These are phyloP conservation scores for Xylaria sp. DNA, from an alignment of 2,329 filamentous ascomycete species.

Conservation along the genomic window DNA sequence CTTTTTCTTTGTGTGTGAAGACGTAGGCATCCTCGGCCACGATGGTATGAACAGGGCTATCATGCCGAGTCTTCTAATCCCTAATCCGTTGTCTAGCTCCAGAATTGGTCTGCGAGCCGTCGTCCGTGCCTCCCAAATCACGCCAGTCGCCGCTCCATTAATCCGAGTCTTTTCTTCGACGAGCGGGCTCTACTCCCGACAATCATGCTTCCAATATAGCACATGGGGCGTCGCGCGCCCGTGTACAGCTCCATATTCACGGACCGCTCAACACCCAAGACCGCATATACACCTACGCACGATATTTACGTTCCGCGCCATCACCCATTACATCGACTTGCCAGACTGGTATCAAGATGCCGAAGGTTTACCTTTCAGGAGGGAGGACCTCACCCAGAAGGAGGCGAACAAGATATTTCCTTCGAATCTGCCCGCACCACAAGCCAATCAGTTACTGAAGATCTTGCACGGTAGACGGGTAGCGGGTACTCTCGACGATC, in stretches of 20 bases:
- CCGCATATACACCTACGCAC: slow-evolving; percentile 36
- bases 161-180: slow-evolving; percentile 34
- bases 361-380: slow-evolving; percentile 59
- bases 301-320: slow-evolving; percentile 43
- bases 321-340: slow-evolving; percentile 63
- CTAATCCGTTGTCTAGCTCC: slow-evolving; percentile 39
- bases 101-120: slow-evolving; percentile 41
- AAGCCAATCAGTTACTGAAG: slow-evolving; percentile 60
- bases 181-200: slow-evolving; percentile 7
- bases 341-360: slow-evolving; percentile 62
- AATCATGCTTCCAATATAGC: slow-evolving; percentile 34
- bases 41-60: slow-evolving; percentile 37
- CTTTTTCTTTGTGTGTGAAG: slow-evolving; percentile 8
- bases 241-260: slow-evolving; percentile 3
- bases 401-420: slow-evolving; percentile 60
- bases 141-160: slow-evolving; percentile 19
- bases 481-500: slow-evolving; percentile 67
- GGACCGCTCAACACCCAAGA: slow-evolving; percentile 18
- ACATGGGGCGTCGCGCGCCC: slow-evolving; percentile 22
- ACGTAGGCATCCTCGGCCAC: slow-evolving; percentile 26
- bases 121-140: slow-evolving; percentile 34
- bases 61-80: slow-evolving; percentile 40
- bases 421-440: slow-evolving; percentile 47
- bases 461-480: slow-evolving; percentile 68
- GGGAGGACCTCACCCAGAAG: slow-evolving; percentile 52